These are phyloP conservation scores for Suhomyces bribrorum DNA, from an alignment of 1,139 yeast species.

Conservation along the genomic window DNA sequence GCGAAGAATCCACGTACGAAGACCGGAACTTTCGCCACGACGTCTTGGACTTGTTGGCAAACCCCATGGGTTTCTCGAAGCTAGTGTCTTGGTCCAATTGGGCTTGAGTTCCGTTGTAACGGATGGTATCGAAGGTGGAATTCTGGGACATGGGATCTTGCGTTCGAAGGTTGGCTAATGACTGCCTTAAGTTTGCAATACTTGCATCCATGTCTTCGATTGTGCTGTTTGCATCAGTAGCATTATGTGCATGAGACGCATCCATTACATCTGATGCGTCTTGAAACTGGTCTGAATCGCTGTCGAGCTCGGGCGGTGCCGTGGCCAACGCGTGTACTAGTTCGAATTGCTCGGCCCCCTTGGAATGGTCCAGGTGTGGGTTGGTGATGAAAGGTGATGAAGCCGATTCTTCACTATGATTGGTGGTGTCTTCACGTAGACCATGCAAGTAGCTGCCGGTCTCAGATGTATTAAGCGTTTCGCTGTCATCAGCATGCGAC, in stretches of 20 bases:
- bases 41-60: constrained; percentile 1
- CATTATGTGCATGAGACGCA: constrained; percentile 4
- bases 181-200: constrained; percentile 24
- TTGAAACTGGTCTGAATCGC: constrained; percentile 9
- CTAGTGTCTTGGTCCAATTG: constrained; percentile 36
- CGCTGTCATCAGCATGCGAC: constrained; percentile 8
- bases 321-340: constrained; percentile 6
- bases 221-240: constrained; percentile 3
- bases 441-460: constrained; percentile 3
- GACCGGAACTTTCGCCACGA: constrained; percentile 37
- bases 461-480: constrained; percentile 7
- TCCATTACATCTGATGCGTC: constrained; percentile 11
- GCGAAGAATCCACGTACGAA: constrained; percentile 15
- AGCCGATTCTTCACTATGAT: constrained; percentile 3
- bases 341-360: constrained; percentile 5
- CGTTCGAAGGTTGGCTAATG: constrained; percentile 22
- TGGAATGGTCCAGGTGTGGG: constrained; percentile 18
- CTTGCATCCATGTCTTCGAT: constrained; percentile 25
- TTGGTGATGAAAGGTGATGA: constrained; percentile 38
- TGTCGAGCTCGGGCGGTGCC: constrained; percentile 2
- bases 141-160: constrained; percentile 19
- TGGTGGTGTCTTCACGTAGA: constrained; percentile 1
- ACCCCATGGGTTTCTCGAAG: constrained; percentile 18
- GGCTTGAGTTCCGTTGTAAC: constrained; percentile 30
- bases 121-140: constrained; percentile 26